Percentiles rank a stretch among this genome's conserved stretches.
Evolutionary conservation across 345 rosid genomes (phyloP).

Genomic region (Sisymbrium altissimum): DNA sequence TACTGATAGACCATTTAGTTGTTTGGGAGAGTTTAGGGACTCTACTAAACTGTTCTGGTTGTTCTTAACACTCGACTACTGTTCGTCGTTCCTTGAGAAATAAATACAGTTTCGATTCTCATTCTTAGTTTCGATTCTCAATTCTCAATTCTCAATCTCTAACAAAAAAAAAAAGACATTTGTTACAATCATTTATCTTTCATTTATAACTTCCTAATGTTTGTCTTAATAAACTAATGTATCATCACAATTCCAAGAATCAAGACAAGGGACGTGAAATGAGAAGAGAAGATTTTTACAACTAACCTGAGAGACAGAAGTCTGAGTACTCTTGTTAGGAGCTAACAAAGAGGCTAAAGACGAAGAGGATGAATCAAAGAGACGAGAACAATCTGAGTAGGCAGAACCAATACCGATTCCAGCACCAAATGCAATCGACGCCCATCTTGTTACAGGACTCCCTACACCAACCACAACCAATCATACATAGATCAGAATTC

Average conservation of each 20-base stretch:
- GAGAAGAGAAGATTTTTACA: too few relatives aligned
- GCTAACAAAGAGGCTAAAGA: constrained; percentile 36
- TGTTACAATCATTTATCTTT: too few relatives aligned
- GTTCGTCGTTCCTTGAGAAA: background rate
- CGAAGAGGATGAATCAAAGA: constrained; percentile 55
- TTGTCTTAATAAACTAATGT: too few relatives aligned
- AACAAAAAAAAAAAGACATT: too few relatives aligned
- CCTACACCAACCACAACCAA: constrained; percentile 35
- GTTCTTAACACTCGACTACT: background rate
- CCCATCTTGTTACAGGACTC: constrained; percentile 87
- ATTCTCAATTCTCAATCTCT: too few relatives aligned
- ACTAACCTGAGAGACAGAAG: constrained; percentile 52
- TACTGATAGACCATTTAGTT: background rate
- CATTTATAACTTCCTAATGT: too few relatives aligned
- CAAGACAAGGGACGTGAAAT: too few relatives aligned
- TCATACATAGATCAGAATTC: background rate
- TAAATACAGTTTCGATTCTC: too few relatives aligned
- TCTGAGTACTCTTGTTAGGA: constrained; percentile 38
- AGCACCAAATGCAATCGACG: constrained; percentile 88
- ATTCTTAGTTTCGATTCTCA: too few relatives aligned
- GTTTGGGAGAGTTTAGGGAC: background rate
- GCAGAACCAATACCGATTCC: constrained; percentile 95
- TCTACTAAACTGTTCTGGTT: background rate
- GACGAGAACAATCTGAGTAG: constrained; percentile 64
- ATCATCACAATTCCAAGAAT: too few relatives aligned